These are phyloP conservation scores for Trifolium dubium DNA, from an alignment of 306 rosid species.

Conservation along the genomic window DNA sequence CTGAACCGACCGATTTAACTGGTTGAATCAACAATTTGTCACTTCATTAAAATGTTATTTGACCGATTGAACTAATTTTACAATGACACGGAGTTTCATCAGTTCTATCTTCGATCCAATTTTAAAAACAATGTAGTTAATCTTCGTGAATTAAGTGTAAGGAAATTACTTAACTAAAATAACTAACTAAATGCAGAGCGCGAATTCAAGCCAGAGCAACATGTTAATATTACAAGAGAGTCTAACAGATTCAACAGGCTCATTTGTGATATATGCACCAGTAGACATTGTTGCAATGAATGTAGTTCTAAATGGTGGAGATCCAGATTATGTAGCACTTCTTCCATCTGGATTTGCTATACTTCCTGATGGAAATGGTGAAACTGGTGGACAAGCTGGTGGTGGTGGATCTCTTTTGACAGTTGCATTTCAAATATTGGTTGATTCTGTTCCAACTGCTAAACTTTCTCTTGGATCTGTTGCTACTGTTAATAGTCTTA, in stretches of 20 bases:
- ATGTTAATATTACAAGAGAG: constrained; percentile 95
- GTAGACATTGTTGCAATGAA: constrained; percentile 92
- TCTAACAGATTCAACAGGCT: constrained; percentile 75
- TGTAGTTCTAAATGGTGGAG: constrained; percentile 87
- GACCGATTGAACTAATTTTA: neutral
- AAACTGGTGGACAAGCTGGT: constrained; percentile 36
- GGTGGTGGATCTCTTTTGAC: constrained; percentile 89
- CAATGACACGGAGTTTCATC: too few species aligned
- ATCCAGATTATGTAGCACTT: constrained; percentile 92
- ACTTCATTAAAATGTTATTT: too few species aligned
- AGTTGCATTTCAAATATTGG: constrained; percentile 95
- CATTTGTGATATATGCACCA: constrained; percentile 89
- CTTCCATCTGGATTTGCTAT: constrained; percentile 98
- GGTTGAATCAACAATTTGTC: neutral
- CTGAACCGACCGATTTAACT: neutral
- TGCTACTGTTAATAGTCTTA: constrained; percentile 90
- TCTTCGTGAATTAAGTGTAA: neutral
- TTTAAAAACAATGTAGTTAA: too few species aligned
- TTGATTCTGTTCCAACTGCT: constrained; percentile 90
- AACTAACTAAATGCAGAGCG: constrained; percentile 60
- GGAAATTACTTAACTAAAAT: neutral
- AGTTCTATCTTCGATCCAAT: too few species aligned
- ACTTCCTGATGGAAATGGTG: constrained; percentile 80
- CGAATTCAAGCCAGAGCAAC: constrained; percentile 97
- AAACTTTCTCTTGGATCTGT: constrained; percentile 95